phyloP scores from a whole-genome alignment of 2,329 filamentous ascomycete species.

The Aspergillus carbonarius region DNA sequence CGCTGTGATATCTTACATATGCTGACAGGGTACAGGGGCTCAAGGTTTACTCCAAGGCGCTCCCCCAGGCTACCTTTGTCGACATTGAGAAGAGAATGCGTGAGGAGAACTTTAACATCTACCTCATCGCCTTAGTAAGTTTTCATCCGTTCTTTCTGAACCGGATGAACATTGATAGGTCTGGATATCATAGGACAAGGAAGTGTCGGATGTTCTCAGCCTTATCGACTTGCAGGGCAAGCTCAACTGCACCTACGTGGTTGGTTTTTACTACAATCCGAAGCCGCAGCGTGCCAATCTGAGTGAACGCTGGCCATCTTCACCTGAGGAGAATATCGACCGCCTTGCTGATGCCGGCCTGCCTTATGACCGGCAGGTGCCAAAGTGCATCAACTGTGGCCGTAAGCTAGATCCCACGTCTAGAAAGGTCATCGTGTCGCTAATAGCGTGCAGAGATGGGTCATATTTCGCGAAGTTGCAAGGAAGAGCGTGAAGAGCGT shows the following conservation, averaged over 20 bases:
- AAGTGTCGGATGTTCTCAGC: conserved; percentile 45
- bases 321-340: conserved; percentile 51
- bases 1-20: neutral
- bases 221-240: conserved; percentile 56
- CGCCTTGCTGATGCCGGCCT: conserved; percentile 54
- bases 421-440: neutral
- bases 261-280: conserved; percentile 49
- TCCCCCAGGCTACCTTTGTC: conserved; percentile 45
- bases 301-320: conserved; percentile 50
- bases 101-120: conserved; percentile 47
- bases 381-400: conserved; percentile 53
- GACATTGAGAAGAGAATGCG: conserved; percentile 55
- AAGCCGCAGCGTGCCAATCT: conserved; percentile 50
- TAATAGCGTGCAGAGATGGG: conserved; percentile 43
- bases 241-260: conserved; percentile 50
- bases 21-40: conserved; percentile 38
- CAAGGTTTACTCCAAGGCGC: conserved; percentile 52
- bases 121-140: conserved; percentile 53
- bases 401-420: conserved; percentile 30
- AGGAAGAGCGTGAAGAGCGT: conserved; percentile 43
- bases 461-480: conserved; percentile 49
- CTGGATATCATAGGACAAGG: conserved; percentile 37
- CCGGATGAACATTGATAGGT: conserved; percentile 10
- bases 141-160: neutral
- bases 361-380: conserved; percentile 50